These are phyloP conservation scores for Yarrowia sp. DNA, from an alignment of 805 yeast species.

Conservation along the genomic window DNA sequence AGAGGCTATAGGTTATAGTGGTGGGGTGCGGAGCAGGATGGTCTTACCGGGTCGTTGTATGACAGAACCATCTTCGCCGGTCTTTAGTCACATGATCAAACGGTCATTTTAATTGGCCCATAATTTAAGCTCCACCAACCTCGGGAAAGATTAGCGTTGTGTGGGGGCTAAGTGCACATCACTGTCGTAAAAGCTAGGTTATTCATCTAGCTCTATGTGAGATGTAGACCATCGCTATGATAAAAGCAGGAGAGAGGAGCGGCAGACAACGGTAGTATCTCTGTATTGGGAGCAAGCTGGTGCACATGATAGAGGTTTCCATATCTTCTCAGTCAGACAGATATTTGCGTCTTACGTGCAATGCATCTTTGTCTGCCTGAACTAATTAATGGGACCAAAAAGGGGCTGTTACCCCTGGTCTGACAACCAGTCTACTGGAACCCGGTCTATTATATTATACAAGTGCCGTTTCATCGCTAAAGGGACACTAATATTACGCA, in stretches of 20 bases:
- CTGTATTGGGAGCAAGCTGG: neutral
- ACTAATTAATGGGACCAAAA: neutral
- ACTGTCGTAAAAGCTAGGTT: neutral
- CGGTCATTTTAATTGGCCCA: conserved; percentile 5
- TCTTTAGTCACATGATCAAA: neutral
- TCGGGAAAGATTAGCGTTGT: conserved; percentile 14
- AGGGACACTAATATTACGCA: neutral
- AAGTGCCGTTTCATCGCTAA: neutral
- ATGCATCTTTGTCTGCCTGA: conserved; percentile 3
- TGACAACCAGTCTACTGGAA: neutral
- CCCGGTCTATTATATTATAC: neutral
- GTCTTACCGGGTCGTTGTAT: too few species aligned
- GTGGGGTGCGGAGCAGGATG: too few species aligned
- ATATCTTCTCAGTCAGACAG: neutral
- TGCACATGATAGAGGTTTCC: neutral
- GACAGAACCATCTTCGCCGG: too few species aligned
- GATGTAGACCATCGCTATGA: neutral
- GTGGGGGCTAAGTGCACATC: neutral
- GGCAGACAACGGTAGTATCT: neutral
- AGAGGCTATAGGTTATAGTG: neutral
- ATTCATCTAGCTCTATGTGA: neutral
- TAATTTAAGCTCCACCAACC: conserved; percentile 7
- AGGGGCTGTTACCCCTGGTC: neutral
- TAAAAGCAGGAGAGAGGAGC: neutral
- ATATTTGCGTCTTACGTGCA: conserved; percentile 16